Conservation (phyloP, 768 basidiomycete genomes). For the Cystofilobasidium bisporidii region DNA sequence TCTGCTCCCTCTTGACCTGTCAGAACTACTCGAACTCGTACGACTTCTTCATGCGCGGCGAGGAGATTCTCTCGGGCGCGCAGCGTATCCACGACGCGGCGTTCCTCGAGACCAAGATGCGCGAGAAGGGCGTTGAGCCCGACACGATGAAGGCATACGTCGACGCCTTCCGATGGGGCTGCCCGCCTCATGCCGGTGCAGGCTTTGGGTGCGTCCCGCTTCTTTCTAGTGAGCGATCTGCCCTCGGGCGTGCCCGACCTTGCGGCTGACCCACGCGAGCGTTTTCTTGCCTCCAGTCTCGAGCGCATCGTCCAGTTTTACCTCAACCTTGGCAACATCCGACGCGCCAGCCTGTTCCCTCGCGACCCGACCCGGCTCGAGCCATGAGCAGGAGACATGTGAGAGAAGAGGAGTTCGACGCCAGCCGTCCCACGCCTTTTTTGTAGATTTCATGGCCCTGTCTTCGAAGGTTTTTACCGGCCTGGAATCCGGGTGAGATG, state of each 20-base stretch:
- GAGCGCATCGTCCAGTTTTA: constrained; percentile 97
- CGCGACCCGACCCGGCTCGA: constrained; percentile 91
- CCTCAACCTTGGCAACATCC: constrained; percentile 50
- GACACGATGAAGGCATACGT: constrained; percentile 78
- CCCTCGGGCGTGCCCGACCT: neutral
- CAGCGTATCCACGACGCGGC: constrained; percentile 90
- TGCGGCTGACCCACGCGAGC: constrained; percentile 1
- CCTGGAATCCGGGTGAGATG: too few relatives aligned
- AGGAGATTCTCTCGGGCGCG: constrained; percentile 96
- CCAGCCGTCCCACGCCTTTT: too few relatives aligned
- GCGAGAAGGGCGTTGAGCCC: constrained; percentile 75
- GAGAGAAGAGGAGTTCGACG: too few relatives aligned
- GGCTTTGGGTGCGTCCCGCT: constrained; percentile 54
- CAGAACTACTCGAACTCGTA: constrained; percentile 93
- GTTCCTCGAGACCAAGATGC: constrained; percentile 76
- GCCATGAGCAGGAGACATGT: constrained; percentile 47
- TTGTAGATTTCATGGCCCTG: too few relatives aligned
- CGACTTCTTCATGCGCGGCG: constrained; percentile 99
- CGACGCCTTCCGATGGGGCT: constrained; percentile 89
- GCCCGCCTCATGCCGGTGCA: constrained; percentile 91
- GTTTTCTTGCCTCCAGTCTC: constrained; percentile 40
- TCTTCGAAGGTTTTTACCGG: too few relatives aligned
- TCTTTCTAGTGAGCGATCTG: too few relatives aligned
- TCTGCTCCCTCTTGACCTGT: constrained; percentile 19
- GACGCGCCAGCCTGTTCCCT: constrained; percentile 57